Base-by-base conservation (phyloP, 495 filamentous ascomycete genomes). In the Penicillium lagena region DNA sequence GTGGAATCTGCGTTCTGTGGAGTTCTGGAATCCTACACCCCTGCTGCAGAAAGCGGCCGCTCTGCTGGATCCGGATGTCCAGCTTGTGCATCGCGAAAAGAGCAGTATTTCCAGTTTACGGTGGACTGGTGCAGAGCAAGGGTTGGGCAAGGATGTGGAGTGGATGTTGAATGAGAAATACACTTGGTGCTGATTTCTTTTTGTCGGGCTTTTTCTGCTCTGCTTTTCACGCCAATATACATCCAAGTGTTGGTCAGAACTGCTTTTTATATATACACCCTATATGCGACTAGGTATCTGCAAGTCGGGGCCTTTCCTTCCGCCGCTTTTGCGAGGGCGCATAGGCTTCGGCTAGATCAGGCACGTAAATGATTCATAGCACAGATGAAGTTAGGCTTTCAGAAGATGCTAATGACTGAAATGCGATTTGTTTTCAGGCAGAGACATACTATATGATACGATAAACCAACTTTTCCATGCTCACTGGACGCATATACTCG, bases 151-250 rank as follows among this genome's bases (percentile, higher is more conserved):
- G 32, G 71, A 82, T 15, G 69, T 95, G 34, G 84, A 89, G 38
- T 98, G 93, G 93, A 63, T 89, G 41, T 76, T 74, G 47, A 95
- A 94, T 58, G 90, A 98, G 76, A 96, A 94, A 73, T 96, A 82
- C 68, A 86, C 79, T 13, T 98, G 91, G 91, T 95, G 88, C 60
- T 96, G 63, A 80, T 36, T 41, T 40, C 12, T 32, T 39, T 17
- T 42, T 39, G 12, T 34, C 32, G 10, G 10, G 32, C 10, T 10
- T 34, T 34, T 34, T 3, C 32, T 34, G 9, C 32, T 34, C 39
- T 35, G 29, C 27, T 40, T 51, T 39, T 42, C 32, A 42, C 17
- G 42, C 40, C 37, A 42, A 36, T 37, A 39, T 12, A 35, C 42
- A n/a, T 13, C 13, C 27, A 39, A 14, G 39, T 33, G 22, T 11